These are phyloP conservation scores for Phyllosticta citribraziliensis DNA, from an alignment of 2,329 filamentous ascomycete species.

Conservation along the genomic window DNA sequence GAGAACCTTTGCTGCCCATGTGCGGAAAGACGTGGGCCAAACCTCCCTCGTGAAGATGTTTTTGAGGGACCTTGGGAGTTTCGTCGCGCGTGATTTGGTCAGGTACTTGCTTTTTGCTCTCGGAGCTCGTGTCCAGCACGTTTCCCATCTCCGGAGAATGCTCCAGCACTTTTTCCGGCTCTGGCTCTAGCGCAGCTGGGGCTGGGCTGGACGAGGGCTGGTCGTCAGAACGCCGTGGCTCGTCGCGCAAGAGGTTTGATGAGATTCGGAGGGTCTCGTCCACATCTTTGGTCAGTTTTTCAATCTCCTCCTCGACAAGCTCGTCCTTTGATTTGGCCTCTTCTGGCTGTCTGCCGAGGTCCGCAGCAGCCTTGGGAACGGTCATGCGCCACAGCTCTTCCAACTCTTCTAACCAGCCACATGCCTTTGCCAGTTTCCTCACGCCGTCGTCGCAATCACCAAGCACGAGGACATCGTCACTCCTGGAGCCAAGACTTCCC, in stretches of 20 bases:
- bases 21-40: conserved; percentile 24
- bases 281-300: conserved; percentile 48
- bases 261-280: conserved; percentile 40
- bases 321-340: conserved; percentile 43
- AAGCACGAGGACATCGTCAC: conserved; percentile 77
- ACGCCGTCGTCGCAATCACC: conserved; percentile 80
- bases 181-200: neutral
- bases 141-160: neutral
- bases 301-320: conserved; percentile 46
- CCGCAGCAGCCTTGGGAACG: conserved; percentile 45
- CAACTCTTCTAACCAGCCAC: conserved; percentile 81
- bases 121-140: conserved; percentile 6
- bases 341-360: conserved; percentile 29
- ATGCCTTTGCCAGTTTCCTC: conserved; percentile 62
- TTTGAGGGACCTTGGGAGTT: conserved; percentile 1
- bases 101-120: conserved; percentile 5
- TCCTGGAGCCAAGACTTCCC: conserved; percentile 62
- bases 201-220: neutral
- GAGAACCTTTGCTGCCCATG: conserved; percentile 36
- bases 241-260: conserved; percentile 12
- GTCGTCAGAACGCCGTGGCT: neutral
- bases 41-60: conserved; percentile 7
- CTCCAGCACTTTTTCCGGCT: neutral
- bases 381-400: conserved; percentile 63
- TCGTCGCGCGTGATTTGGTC: conserved; percentile 2